These are phyloP conservation scores for Coccomyxa sp. DNA, from an alignment of 139 green algal species.

Conservation along the genomic window DNA sequence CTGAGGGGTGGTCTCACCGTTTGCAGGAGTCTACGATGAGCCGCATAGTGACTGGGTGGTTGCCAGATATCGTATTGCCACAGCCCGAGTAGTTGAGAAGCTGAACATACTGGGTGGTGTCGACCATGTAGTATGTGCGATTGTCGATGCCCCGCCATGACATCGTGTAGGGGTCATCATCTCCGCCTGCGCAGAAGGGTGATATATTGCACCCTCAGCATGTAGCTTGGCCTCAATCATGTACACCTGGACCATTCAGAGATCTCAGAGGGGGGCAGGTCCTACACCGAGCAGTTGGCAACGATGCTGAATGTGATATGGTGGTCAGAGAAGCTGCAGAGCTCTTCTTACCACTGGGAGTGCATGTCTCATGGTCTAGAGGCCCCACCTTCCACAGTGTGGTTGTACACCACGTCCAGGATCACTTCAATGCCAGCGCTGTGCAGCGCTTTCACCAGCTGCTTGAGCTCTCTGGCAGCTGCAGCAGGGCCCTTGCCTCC, in stretches of 20 bases:
- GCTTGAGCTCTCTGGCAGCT: conserved; percentile 83
- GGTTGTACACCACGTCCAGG: conserved; percentile 95
- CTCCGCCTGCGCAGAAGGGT: conserved; percentile 36
- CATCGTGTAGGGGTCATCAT: conserved; percentile 74
- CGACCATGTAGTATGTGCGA: conserved; percentile 77
- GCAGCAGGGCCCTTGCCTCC: conserved; percentile 46
- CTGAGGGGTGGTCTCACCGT: no score
- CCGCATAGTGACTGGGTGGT: conserved; percentile 67
- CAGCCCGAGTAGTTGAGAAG: conserved; percentile 88
- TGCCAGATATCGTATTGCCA: conserved; percentile 89
- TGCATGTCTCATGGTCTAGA: background rate
- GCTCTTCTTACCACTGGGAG: no score
- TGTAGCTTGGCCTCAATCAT: no score
- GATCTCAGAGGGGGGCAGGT: no score
- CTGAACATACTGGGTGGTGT: conserved; percentile 51
- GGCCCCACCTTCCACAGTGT: conserved; percentile 76
- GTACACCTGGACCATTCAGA: no score
- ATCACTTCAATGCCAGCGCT: conserved; percentile 81
- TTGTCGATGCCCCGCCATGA: conserved; percentile 80
- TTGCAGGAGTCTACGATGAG: conserved; percentile 74
- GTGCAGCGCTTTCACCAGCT: conserved; percentile 81
- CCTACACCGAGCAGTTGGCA: no score
- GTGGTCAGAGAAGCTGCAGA: background rate
- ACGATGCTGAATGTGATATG: no score
- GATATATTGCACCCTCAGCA: no score